Conservation (phyloP, 176 grass and related monocot genomes). For the Canna indica region DNA sequence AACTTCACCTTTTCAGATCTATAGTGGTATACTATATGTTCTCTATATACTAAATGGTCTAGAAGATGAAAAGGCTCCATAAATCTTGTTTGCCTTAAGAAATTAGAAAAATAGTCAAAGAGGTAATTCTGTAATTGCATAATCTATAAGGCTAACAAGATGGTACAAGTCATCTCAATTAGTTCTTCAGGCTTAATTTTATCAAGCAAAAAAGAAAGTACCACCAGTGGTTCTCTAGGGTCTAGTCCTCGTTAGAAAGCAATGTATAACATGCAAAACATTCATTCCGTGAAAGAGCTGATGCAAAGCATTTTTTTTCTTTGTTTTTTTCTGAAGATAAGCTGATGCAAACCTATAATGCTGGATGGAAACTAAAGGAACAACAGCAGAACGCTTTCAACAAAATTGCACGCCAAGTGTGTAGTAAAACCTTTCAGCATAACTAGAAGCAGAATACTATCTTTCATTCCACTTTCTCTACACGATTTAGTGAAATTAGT, state of each 20-base stretch:
- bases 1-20: background rate
- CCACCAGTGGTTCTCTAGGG: no score
- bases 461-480: background rate
- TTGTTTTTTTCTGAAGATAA: no score
- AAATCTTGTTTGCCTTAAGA: background rate
- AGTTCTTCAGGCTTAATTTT: background rate
- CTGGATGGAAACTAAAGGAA: no score
- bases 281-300: no score
- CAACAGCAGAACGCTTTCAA: no score
- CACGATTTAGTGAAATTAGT: background rate
- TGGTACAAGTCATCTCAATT: background rate
- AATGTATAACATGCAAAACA: no score
- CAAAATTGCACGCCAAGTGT: no score
- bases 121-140: background rate
- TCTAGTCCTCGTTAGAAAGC: no score
- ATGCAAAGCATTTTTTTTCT: no score
- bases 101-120: background rate
- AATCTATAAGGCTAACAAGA: background rate
- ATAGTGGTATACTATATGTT: background rate
- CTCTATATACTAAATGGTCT: background rate
- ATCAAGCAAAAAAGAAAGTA: no score
- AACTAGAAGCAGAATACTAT: background rate
- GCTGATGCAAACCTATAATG: no score
- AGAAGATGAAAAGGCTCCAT: background rate
- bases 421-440: background rate